Evolutionary conservation across 139 green algal genomes (phyloP).

Genomic region (Chlorella sp.): DNA sequence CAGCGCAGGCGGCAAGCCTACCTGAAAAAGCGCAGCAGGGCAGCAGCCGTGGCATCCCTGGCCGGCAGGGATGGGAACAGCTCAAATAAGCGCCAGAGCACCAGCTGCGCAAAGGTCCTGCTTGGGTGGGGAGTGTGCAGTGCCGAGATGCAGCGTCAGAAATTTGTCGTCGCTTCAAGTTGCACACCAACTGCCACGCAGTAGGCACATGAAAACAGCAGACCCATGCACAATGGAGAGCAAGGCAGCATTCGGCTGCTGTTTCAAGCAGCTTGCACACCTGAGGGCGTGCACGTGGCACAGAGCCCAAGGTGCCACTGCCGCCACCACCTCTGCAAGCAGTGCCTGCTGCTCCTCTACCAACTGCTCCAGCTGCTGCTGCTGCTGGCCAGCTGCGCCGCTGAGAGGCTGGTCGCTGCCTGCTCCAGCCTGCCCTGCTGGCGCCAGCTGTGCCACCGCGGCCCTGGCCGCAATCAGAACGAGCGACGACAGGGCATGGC

Average conservation of each 20-base stretch:
- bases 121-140: too few species aligned
- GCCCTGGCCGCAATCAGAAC: constrained; percentile 56
- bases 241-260: too few species aligned
- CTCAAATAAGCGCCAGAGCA: constrained; percentile 47
- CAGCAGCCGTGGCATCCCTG: neutral
- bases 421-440: neutral
- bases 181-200: too few species aligned
- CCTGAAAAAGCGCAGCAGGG: constrained; percentile 50
- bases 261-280: constrained; percentile 3
- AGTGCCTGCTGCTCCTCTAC: constrained; percentile 4
- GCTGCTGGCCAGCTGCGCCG: neutral
- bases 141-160: too few species aligned
- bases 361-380: neutral
- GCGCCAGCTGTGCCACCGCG: neutral
- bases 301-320: constrained; percentile 70
- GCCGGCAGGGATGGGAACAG: constrained; percentile 51
- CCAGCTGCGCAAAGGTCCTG: constrained; percentile 54
- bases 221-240: too few species aligned
- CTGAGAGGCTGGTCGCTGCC: neutral
- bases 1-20: too few species aligned
- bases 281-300: constrained; percentile 76
- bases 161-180: too few species aligned
- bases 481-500: constrained; percentile 54
- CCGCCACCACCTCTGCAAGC: constrained; percentile 36
- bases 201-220: too few species aligned